A percentile compares a stretch with the other conserved stretches of the same genome.
phyloP scores from a whole-genome alignment of 306 rosid genomes.

The Sechiopsis laciniata region DNA sequence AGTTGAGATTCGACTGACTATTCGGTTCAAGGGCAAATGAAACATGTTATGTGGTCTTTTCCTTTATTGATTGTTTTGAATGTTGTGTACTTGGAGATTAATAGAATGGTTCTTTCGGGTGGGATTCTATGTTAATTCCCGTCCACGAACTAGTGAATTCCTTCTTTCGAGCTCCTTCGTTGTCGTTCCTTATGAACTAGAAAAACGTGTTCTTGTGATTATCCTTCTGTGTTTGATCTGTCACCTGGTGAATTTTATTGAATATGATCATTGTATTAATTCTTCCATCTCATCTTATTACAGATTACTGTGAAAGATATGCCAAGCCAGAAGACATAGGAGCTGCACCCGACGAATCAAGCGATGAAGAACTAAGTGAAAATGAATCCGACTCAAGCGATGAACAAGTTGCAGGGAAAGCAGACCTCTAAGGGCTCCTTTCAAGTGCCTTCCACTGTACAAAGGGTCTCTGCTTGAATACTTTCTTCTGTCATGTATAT shows the following conservation, averaged over 20 bases:
- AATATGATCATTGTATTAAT: not conserved
- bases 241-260: not conserved
- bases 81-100: not conserved
- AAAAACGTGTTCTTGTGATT: not conserved
- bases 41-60: not conserved
- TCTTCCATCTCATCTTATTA: not conserved
- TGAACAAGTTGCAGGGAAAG: constrained; percentile 54
- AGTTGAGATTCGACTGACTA: not conserved
- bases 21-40: not conserved
- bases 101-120: not conserved
- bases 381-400: constrained; percentile 62
- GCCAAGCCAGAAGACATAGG: constrained; percentile 78
- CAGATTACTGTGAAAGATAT: constrained; percentile 72
- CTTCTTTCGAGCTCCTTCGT: not conserved
- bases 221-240: not conserved
- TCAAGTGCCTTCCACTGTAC: constrained; percentile 9
- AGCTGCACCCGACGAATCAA: constrained; percentile 41
- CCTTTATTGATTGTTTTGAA: not conserved
- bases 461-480: not conserved
- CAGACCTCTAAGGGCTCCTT: constrained; percentile 42
- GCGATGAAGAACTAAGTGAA: constrained; percentile 76
- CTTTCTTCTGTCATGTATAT: constrained; percentile 14
- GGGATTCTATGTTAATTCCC: not conserved
- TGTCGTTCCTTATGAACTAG: not conserved
- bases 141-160: not conserved